Evolutionary conservation across 768 basidiomycete genomes (phyloP).

Genomic region (Leccinum ochraceum): DNA sequence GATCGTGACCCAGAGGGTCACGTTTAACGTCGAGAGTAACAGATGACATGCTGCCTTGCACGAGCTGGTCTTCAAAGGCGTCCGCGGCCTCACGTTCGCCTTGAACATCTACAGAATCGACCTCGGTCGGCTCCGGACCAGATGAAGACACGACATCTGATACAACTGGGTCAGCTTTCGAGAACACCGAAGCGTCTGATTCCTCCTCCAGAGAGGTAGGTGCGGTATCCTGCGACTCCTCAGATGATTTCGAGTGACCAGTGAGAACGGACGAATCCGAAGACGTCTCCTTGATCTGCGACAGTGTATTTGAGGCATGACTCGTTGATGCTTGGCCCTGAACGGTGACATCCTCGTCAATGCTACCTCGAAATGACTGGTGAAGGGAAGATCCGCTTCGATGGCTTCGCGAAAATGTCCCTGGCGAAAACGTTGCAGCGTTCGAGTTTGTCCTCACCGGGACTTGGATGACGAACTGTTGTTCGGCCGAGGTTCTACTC

Average conservation of each 20-base stretch:
- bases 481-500: constrained; percentile 59
- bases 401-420: constrained; percentile 45
- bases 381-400: constrained; percentile 41
- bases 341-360: constrained; percentile 63
- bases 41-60: constrained; percentile 51
- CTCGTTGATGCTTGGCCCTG: constrained; percentile 43
- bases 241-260: constrained; percentile 45
- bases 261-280: constrained; percentile 51
- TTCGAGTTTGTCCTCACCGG: constrained; percentile 51
- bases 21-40: constrained; percentile 43
- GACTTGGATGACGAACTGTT: constrained; percentile 64
- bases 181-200: constrained; percentile 35
- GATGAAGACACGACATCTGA: constrained; percentile 34
- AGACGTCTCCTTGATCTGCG: constrained; percentile 40
- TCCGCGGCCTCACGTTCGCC: constrained; percentile 34
- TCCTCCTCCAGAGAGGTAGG: constrained; percentile 55
- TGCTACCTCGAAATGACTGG: constrained; percentile 37
- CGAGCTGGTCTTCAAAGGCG: constrained; percentile 54
- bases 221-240: constrained; percentile 48
- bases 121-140: constrained; percentile 36
- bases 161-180: constrained; percentile 25
- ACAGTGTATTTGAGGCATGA: constrained; percentile 15
- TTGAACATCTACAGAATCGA: constrained; percentile 55
- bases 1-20: constrained; percentile 64
- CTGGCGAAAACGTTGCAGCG: constrained; percentile 46